Evolutionary conservation across 495 filamentous ascomycete genomes (phyloP), one percentile per base, ranked within the genome.

Genomic region (Tuber microsphaerosporum): DNA sequence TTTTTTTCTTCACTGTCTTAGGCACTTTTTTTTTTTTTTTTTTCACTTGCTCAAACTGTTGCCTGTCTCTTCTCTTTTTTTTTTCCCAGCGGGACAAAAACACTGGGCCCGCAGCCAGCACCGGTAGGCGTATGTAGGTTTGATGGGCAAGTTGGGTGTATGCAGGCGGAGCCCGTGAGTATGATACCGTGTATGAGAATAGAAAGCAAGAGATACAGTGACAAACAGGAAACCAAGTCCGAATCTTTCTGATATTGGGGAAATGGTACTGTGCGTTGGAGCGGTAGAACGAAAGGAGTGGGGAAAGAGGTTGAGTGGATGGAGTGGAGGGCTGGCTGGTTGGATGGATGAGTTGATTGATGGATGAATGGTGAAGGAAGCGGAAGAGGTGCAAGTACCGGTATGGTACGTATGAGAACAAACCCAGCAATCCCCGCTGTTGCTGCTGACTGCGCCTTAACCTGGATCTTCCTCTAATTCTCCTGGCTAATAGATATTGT

Each of bases 281-380:
- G 56, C 3, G 14, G 56, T 70, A 71, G 74, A 71, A 61, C 61
- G 70, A 61, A 75, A 39, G 45, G 37, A 45, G 71, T 56, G 74
- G 48, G 70, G 46, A 65, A 34, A 37, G 39, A 70, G 48, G 45
- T 37, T 42, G 19, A 39, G 16, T 17, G 46, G 80, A 48, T 76
- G 74, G 61, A 61, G 68, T 31, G 71, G 71, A 70, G 70, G 70
- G 26, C 74, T 65, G 2, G 41, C 45, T 69, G 70, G 39, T 75
- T 75, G 79, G 39, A 71, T 74, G 10, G 56, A 70, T 78, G 74
- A 48, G n/a, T n/a, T n/a, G n/a, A 70, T 68, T 42, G 73, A 71
- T 48, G 37, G 37, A 46, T 75, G 69, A 71, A 46, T 39, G 39
- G 61, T 74, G 74, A 16, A 43, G 74, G 48, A 73, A 44, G 56